These are phyloP conservation scores for Hirsutella thompsonii DNA, from an alignment of 2,329 filamentous ascomycete species.

Conservation along the genomic window DNA sequence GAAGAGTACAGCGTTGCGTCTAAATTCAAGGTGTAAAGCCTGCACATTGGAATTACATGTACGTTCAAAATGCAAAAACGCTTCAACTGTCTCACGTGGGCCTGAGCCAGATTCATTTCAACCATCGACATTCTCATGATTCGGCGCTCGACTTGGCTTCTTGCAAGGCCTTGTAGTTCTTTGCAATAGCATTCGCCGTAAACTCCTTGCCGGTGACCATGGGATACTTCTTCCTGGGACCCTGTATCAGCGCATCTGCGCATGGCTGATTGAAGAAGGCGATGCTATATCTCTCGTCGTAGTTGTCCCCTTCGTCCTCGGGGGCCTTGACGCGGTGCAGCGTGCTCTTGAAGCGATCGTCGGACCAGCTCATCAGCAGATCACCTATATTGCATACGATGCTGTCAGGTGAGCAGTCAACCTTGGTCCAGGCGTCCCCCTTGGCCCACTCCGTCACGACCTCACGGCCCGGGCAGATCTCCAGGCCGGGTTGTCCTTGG, in stretches of 20 bases:
- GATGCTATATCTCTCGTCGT: conserved; percentile 49
- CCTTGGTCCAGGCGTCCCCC: conserved; percentile 49
- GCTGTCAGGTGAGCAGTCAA: conserved; percentile 38
- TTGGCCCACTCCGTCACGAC: conserved; percentile 44
- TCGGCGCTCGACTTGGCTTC: neutral
- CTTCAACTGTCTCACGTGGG: too few species aligned
- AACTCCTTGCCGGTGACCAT: conserved; percentile 48
- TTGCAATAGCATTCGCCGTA: conserved; percentile 19
- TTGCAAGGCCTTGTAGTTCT: conserved; percentile 4
- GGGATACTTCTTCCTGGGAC: conserved; percentile 48
- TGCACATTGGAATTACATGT: too few species aligned
- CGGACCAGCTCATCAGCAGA: conserved; percentile 53
- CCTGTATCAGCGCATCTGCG: conserved; percentile 44
- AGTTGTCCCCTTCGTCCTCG: conserved; percentile 39
- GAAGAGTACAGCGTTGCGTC: too few species aligned
- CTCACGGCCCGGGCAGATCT: conserved; percentile 53
- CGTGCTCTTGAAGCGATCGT: conserved; percentile 55
- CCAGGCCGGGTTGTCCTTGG: conserved; percentile 45
- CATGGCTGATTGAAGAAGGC: conserved; percentile 55
- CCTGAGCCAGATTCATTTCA: too few species aligned
- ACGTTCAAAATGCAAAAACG: too few species aligned
- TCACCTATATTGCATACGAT: conserved; percentile 57
- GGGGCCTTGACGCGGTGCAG: conserved; percentile 53
- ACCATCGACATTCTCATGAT: too few species aligned
- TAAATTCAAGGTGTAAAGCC: too few species aligned